Percentiles rank a stretch among this genome's conserved stretches.
phyloP scores from a whole-genome alignment of 1,139 yeast genomes.

The Wickerhamomyces sp. region DNA sequence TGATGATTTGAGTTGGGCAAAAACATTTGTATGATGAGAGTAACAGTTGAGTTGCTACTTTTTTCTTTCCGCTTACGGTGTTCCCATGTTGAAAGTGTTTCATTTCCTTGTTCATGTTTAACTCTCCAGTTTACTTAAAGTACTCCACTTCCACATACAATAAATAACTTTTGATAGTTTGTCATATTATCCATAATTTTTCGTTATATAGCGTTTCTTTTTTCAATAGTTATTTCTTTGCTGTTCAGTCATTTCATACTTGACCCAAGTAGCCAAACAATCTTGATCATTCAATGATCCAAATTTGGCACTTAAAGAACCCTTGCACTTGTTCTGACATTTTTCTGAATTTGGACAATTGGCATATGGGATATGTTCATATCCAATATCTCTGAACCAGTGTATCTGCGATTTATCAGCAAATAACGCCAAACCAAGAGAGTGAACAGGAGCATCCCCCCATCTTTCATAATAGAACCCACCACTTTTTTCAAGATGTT shows the following conservation, averaged over 20 bases:
- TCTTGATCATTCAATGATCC: constrained; percentile 53
- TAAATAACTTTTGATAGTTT: too few relatives aligned
- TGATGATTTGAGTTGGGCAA: constrained; percentile 35
- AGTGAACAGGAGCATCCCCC: constrained; percentile 93
- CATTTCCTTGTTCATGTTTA: not conserved
- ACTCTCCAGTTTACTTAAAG: not conserved
- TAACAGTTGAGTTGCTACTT: not conserved
- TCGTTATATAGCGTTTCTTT: too few relatives aligned
- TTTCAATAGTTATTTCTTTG: constrained; percentile 15
- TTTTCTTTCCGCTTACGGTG: not conserved
- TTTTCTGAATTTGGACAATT: constrained; percentile 57
- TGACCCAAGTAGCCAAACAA: constrained; percentile 72
- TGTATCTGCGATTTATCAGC: constrained; percentile 67
- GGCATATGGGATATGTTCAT: constrained; percentile 64
- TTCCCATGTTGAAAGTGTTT: not conserved
- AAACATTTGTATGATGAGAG: constrained; percentile 5
- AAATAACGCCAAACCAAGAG: constrained; percentile 68
- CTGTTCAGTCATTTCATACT: constrained; percentile 45
- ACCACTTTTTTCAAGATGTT: constrained; percentile 60
- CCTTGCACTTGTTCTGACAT: constrained; percentile 36
- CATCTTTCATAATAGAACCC: constrained; percentile 84
- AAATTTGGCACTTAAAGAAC: constrained; percentile 43
- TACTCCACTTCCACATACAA: too few relatives aligned
- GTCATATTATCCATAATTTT: too few relatives aligned
- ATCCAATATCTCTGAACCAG: constrained; percentile 89